Conservation (phyloP, 2,329 filamentous ascomycete genomes). For the Fusarium sp. region DNA sequence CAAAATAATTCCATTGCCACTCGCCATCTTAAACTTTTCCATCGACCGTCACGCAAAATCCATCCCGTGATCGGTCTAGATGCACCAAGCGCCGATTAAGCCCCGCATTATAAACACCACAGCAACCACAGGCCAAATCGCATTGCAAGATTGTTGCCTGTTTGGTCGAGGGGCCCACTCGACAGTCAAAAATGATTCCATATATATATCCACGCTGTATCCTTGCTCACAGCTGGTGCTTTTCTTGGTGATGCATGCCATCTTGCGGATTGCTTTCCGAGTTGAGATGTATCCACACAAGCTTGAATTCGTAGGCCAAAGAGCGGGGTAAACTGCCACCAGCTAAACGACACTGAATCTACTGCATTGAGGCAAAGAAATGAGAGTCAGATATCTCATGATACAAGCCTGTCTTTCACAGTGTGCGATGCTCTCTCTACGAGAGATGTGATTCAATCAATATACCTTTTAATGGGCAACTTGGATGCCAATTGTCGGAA, state of each 20-base stretch:
- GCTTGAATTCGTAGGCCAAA: constrained; percentile 11
- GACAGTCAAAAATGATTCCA: not conserved
- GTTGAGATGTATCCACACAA: not conserved
- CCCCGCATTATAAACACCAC: constrained; percentile 29
- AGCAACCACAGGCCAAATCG: constrained; percentile 16
- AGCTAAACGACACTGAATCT: not conserved
- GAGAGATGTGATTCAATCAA: too few relatives aligned
- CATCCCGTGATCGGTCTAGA: constrained; percentile 29
- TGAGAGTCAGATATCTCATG: not conserved
- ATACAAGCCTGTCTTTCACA: not conserved
- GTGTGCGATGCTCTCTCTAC: not conserved
- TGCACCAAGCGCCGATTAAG: not conserved
- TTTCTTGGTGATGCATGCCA: too few relatives aligned
- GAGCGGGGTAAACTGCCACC: constrained; percentile 33
- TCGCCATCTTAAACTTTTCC: too few relatives aligned
- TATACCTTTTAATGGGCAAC: too few relatives aligned
- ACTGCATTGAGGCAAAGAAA: constrained; percentile 8
- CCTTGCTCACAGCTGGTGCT: not conserved
- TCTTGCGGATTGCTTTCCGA: constrained; percentile 14
- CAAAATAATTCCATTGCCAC: too few relatives aligned
- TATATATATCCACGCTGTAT: constrained; percentile 6
- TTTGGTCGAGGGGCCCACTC: constrained; percentile 24
- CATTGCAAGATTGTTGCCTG: constrained; percentile 23
- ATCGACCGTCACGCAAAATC: not conserved
- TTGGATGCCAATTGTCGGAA: not conserved